Base-by-base conservation (phyloP, 2,329 filamentous ascomycete genomes). In the Colletotrichum karsti region DNA sequence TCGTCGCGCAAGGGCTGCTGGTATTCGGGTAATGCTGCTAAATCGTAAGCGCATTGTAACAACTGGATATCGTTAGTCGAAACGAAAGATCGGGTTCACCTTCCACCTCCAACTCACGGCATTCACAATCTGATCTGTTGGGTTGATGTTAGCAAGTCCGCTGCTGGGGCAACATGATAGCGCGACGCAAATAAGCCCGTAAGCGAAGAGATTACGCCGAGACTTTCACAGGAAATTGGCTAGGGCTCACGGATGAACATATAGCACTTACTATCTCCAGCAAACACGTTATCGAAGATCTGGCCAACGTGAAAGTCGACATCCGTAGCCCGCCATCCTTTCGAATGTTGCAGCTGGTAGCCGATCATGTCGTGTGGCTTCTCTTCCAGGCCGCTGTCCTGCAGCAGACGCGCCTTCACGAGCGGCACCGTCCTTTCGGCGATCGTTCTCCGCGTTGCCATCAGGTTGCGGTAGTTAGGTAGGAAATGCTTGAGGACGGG, bases 251-350 rank as follows among this genome's bases (percentile, higher is more conserved):
- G 2, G n/a, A 30, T 30, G 8, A 33, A 30, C 5, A 15, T 8
- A 28, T 22, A 15, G 15, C 15, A 57, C 58, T 42, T 41, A 61
- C 48, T 61, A 15, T 61, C 58, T 10, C 35, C 58, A 5, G 58
- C 58, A 54, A 61, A 61, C 6, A 61, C 48, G 12, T 61, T 61
- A 7, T 61, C 58, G 13, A 61, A 61, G 9, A 61, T 61, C 15
- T 61, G 58, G 2, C 58, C 58, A 7, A 13, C 12, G 6, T 61
- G 58, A 12, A 61, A 61, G 24, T 61, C 18, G 1, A 61, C 37
- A 54, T 54, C 46, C 9, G 10, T 6, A 10, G 24, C 26, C 4
- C 58, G 22, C 58, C 48, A 58, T 7, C 26, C 58, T 1, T n/a
- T 24, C 13, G 58, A 61, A 35, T 61, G 58, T 3, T 61, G 8